Base-by-base conservation (phyloP, 495 filamentous ascomycete genomes). In the Aspergillus cavernicola region DNA sequence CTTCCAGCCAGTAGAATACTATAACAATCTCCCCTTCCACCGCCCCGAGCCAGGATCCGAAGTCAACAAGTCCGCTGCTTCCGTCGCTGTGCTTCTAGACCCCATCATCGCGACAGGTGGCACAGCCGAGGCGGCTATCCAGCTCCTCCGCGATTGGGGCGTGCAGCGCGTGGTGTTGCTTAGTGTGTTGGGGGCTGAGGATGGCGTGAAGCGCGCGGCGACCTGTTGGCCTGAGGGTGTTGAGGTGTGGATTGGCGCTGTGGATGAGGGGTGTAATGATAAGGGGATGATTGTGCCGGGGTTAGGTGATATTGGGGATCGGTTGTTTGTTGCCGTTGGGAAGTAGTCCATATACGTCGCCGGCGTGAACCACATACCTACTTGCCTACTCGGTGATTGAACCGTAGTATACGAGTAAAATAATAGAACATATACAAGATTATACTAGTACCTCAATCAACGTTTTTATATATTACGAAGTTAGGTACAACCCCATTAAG, bases 71-170 rank as follows among this genome's bases (percentile, higher is more conserved):
- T 75, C 79, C 9, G 66, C 73, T 11, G 73, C 74, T 1, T 77
- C 81, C 22, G 74, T 95, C 8, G 90, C 90, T 19, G 83, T 97
- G 59, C 76, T 97, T 15, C 77, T 96, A 1, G 92, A 97, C 68
- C 92, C 92, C 2, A 82, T 97, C 53, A 93, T 97, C 64, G 92
- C 92, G 2, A 97, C 92, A 0, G 92, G 92, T 6, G 90, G 88
- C 0, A 97, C 92, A 0, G 85, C 88, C 38, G 87, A 83, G 18
- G 92, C 92, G 0, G 92, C 92, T 5, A 95, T 97, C 59, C 85
- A 92, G 62, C 87, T 91, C 2, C 73, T 97, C 52, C 79, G 78
- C 50, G 90, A 97, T 62, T 97, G 92, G 92, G 92, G 92, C 10
- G 87, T 89, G 12, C 76, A 85, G 71, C 83, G 80, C 59, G 84